Conservation (phyloP, 352 stramenopile genomes). For the Nothophytophthora sp. region DNA sequence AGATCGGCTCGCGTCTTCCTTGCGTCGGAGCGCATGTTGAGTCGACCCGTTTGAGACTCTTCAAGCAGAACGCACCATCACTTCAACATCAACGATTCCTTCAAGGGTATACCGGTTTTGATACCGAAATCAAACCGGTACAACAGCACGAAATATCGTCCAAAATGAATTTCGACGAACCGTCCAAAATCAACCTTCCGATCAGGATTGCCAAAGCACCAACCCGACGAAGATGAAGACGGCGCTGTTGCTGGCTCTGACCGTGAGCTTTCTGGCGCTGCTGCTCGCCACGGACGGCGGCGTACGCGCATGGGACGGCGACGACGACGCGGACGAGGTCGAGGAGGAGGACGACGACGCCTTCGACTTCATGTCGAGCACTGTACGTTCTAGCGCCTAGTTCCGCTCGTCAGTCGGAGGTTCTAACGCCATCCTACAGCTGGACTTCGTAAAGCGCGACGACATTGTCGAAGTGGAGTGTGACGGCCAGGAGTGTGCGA, state of each 20-base stretch:
- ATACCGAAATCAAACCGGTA: too few species aligned
- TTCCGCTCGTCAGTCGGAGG: neutral
- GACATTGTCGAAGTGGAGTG: constrained; percentile 39
- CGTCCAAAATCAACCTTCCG: too few species aligned
- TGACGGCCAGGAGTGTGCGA: constrained; percentile 31
- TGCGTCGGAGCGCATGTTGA: too few species aligned
- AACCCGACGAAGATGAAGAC: too few species aligned
- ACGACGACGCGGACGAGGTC: constrained; percentile 25
- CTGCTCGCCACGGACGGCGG: constrained; percentile 6
- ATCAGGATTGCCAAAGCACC: too few species aligned
- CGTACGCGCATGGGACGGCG: constrained; percentile 12
- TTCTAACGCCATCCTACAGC: constrained; percentile 10
- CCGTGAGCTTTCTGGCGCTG: constrained; percentile 14
- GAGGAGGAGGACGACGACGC: constrained; percentile 30
- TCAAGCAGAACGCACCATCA: too few species aligned
- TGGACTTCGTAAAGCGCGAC: constrained; percentile 25
- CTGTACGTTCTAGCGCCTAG: constrained; percentile 12
- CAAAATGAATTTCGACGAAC: too few species aligned
- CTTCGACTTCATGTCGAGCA: constrained; percentile 38
- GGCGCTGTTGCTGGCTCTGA: constrained; percentile 14
- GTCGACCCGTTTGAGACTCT: too few species aligned
- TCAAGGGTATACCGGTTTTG: too few species aligned
- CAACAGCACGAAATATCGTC: too few species aligned
- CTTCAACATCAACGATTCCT: too few species aligned
- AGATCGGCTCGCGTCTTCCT: too few species aligned